Conservation (phyloP, 768 basidiomycete species). For the Symmetrospora coprosmae region DNA sequence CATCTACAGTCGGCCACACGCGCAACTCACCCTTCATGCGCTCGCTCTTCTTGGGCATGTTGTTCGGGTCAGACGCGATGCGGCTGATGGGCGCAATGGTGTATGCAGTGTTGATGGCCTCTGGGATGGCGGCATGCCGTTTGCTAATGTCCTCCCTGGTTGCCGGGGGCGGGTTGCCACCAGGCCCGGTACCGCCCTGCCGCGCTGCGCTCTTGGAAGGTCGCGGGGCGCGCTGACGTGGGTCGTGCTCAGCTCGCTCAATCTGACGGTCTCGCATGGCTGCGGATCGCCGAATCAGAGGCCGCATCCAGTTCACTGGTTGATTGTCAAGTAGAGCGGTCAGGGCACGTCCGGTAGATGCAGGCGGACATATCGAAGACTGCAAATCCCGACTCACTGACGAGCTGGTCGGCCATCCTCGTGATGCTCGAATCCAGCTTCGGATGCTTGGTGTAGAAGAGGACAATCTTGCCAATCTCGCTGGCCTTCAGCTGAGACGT, state of each 20-base stretch:
- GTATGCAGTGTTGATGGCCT: conserved; percentile 14
- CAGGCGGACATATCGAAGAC: too few relatives aligned
- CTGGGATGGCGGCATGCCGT: conserved; percentile 22
- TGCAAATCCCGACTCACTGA: conserved; percentile 42
- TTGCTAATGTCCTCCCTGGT: not conserved
- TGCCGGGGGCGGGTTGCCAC: not conserved
- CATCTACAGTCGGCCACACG: too few relatives aligned
- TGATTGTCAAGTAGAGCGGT: not conserved
- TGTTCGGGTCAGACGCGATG: not conserved
- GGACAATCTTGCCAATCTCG: conserved; percentile 67
- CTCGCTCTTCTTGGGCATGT: not conserved
- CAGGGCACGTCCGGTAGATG: too few relatives aligned
- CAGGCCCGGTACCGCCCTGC: not conserved
- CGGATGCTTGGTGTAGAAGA: conserved; percentile 93
- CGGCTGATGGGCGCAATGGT: conserved; percentile 8
- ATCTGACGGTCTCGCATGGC: conserved; percentile 43
- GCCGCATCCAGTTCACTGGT: conserved; percentile 56
- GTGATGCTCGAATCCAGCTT: conserved; percentile 67
- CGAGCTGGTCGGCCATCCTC: conserved; percentile 69
- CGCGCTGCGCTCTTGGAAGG: too few relatives aligned
- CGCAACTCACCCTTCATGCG: conserved; percentile 2
- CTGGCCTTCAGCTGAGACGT: conserved; percentile 78
- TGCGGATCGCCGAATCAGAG: conserved; percentile 77
- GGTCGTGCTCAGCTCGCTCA: not conserved
- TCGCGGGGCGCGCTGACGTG: not conserved